Base-by-base conservation (phyloP, 768 basidiomycete species). In the Dacryopinax spathularia region DNA sequence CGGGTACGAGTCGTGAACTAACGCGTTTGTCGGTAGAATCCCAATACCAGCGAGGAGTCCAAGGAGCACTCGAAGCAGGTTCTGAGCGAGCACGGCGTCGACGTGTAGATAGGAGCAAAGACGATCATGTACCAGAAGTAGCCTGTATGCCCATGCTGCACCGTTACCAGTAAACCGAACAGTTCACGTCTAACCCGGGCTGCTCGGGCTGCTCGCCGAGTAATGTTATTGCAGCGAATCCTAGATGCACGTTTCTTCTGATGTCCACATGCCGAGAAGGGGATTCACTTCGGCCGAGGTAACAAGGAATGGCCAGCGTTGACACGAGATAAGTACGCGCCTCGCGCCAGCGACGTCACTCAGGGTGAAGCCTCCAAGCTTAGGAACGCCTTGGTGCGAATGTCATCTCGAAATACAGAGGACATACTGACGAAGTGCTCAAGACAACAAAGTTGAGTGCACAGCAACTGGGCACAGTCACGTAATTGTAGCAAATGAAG, bases 51-150 rank as follows among this genome's bases (percentile, higher is more conserved):
- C 31, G 66, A 67, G 18, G 66, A 67, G 34, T 59, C 64, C 61
- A 67, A 67, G 64, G 64, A 63, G 60, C 62, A 63, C 62, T 67
- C 66, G 41, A 37, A 62, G 34, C 60, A 65, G 60, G 60, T 65
- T 22, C 62, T 67, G 43, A 34, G 44, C 15, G 62, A 63, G 20
- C 12, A 56, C 13, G 48, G 48, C 25, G 48, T 20, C 5, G 25
- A 56, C 3, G 10, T 15, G 5, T 56, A 56, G 48, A 15, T 29
- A 2, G 7, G 25, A 29, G 13, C 12, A 56, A 22, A 18, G 13
- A 56, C 48, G 48, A 27, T 22, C 6, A n/a, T 10, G 12, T 9
- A 27, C 9, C 29, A 56, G 43, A 9, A 44, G 18, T 29, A 56
- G 48, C 48, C 48, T 27, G 48, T 29, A 56, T 56, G 48, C 48